Percentiles rank a stretch among this genome's conserved stretches.
These are phyloP conservation scores for Monosporascus sp. DNA, from an alignment of 2,329 filamentous ascomycete species.

Conservation along the genomic window DNA sequence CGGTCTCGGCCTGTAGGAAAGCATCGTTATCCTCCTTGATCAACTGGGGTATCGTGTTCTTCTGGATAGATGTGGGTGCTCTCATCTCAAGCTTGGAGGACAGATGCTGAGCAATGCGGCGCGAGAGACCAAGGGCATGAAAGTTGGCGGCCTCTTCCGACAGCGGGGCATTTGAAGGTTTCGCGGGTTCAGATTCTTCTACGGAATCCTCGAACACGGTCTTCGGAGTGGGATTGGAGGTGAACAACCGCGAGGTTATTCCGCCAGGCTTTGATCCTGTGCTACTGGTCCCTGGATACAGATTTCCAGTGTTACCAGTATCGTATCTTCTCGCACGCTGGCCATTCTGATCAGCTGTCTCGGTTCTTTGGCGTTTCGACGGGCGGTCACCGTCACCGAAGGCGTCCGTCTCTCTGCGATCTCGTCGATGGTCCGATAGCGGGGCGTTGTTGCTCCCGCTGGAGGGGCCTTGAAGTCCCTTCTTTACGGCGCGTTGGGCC, in stretches of 20 bases:
- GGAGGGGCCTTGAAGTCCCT: conserved; percentile 18
- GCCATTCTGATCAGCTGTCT: neutral
- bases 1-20: conserved; percentile 94
- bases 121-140: conserved; percentile 75
- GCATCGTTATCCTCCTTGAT: conserved; percentile 79
- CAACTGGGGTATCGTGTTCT: conserved; percentile 76
- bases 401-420: conserved; percentile 10
- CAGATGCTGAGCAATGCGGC: conserved; percentile 74
- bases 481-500: conserved; percentile 59
- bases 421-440: conserved; percentile 19
- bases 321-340: neutral
- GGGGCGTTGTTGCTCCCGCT: conserved; percentile 25
- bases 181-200: conserved; percentile 48
- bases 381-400: conserved; percentile 27
- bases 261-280: conserved; percentile 20
- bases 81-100: conserved; percentile 81
- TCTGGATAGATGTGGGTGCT: conserved; percentile 90
- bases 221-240: conserved; percentile 74
- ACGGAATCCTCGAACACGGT: conserved; percentile 51
- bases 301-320: conserved; percentile 24
- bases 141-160: conserved; percentile 81
- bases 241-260: conserved; percentile 87
- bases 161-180: conserved; percentile 87
- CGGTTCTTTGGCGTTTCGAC: conserved; percentile 40
- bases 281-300: conserved; percentile 29